Base-by-base conservation (phyloP, 2,329 filamentous ascomycete genomes). In the Paecilomyces niveus region DNA sequence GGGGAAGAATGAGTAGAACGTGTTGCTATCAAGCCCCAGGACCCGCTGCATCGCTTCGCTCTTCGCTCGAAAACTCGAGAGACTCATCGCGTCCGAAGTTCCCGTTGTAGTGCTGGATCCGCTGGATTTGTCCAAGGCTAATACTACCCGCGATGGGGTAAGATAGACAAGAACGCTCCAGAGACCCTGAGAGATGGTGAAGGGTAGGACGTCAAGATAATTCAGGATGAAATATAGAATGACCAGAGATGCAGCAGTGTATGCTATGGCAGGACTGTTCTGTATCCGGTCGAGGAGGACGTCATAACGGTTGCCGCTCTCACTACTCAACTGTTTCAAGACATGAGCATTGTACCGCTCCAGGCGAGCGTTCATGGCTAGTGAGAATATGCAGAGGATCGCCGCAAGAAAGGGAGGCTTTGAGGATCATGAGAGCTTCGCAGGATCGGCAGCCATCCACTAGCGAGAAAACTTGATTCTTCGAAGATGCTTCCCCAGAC, bases 41-140 rank as follows among this genome's bases (percentile, higher is more conserved):
- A 90, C 79, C 61, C 84, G 82, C 64, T 81, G 80, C 75, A 91
- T 81, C 9, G 81, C 80, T 63, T 86, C 82, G 68, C 84, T 86
- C 72, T 91, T 92, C 26, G 81, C 80, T 52, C 71, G 64, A 29
- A 72, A 68, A n/a, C 63, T 69, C 15, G 78, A 79, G 76, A 66
- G 62, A 62, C 54, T 56, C 67, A 68, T 66, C 54, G 62, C 64
- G 50, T 61, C 64, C 26, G 57, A 59, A 81, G 77, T 50, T 73
- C 80, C 64, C 67, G 76, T 59, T 71, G 72, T 57, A 66, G 74
- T 60, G 66, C 69, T 68, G 69, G 68, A 63, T 61, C 74, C 73
- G 70, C 73, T 59, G 75, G 78, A 61, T 76, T 80, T 68, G 82
- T 79, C 80, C 76, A 85, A 71, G 52, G 74, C 72, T 60, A 72